phyloP scores from a whole-genome alignment of 495 filamentous ascomycete genomes.

The Schizothecium vesticola region DNA sequence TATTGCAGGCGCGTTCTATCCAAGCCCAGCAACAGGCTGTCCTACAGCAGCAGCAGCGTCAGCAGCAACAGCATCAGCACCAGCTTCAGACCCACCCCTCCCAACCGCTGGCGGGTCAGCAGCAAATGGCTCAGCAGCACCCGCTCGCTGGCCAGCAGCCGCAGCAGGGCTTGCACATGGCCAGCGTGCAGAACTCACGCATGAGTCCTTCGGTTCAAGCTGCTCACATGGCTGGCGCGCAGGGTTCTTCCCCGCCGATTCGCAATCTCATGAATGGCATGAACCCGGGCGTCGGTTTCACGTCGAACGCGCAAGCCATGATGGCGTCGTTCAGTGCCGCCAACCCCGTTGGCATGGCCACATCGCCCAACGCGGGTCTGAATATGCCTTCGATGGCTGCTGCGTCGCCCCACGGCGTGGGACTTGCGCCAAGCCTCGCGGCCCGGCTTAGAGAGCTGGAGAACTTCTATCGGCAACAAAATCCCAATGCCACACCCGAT shows the following conservation, averaged over 20 bases:
- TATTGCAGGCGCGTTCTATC: constrained; percentile 54
- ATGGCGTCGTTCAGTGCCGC: constrained; percentile 39
- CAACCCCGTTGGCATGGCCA: constrained; percentile 35
- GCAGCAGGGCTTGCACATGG: constrained; percentile 29
- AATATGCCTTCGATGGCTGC: constrained; percentile 34
- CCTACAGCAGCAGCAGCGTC: constrained; percentile 43
- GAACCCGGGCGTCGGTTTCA: constrained; percentile 40
- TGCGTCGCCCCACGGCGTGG: constrained; percentile 33
- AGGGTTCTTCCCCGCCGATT: constrained; percentile 36
- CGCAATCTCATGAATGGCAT: constrained; percentile 49
- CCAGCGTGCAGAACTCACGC: constrained; percentile 30
- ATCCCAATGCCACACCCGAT: constrained; percentile 54
- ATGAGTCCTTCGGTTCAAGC: constrained; percentile 6
- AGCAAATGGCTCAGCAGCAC: constrained; percentile 17
- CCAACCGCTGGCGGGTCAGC: constrained; percentile 27
- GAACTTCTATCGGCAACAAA: constrained; percentile 30
- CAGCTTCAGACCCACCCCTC: constrained; percentile 32
- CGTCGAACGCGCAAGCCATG: constrained; percentile 41
- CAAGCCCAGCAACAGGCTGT: constrained; percentile 51
- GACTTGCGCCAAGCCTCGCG: constrained; percentile 22
- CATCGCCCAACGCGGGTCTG: constrained; percentile 33
- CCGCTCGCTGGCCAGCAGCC: constrained; percentile 30
- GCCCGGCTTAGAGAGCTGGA: constrained; percentile 32
- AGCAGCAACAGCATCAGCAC: constrained; percentile 34
- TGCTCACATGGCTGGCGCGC: constrained; percentile 31